These are phyloP conservation scores for Zygoascus bituminiphila DNA, from an alignment of 805 yeast species.

Conservation along the genomic window DNA sequence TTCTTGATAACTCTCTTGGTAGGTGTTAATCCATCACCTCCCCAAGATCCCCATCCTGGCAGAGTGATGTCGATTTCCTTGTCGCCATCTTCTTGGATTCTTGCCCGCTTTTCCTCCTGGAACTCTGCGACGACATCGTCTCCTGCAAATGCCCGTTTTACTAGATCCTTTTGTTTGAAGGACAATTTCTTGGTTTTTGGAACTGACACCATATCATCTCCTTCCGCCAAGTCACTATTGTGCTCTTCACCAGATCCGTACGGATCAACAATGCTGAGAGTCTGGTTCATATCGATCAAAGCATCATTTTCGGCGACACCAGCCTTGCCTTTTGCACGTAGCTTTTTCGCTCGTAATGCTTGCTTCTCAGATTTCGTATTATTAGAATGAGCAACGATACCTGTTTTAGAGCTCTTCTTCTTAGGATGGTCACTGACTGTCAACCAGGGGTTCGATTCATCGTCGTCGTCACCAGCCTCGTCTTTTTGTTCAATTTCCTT, in stretches of 20 bases:
- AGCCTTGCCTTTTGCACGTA: constrained; percentile 28
- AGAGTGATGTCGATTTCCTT: constrained; percentile 74
- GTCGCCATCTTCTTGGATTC: constrained; percentile 72
- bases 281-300: constrained; percentile 33
- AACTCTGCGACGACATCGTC: constrained; percentile 92
- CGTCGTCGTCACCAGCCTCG: constrained; percentile 11
- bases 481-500: constrained; percentile 7
- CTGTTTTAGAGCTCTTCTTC: constrained; percentile 41
- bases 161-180: constrained; percentile 74
- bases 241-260: constrained; percentile 33
- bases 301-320: constrained; percentile 19
- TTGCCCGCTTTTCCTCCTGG: constrained; percentile 62
- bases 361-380: constrained; percentile 43
- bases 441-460: constrained; percentile 31
- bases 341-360: constrained; percentile 32
- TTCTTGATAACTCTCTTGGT: constrained; percentile 60
- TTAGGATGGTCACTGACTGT: constrained; percentile 38
- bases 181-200: constrained; percentile 29
- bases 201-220: constrained; percentile 11
- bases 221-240: constrained; percentile 41
- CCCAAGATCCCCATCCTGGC: constrained; percentile 99
- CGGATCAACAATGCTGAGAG: constrained; percentile 47
- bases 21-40: constrained; percentile 51
- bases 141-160: constrained; percentile 92
- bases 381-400: constrained; percentile 26